These are phyloP conservation scores for Oidiodendron maius DNA, from an alignment of 495 filamentous ascomycete genomes.

Conservation along the genomic window DNA sequence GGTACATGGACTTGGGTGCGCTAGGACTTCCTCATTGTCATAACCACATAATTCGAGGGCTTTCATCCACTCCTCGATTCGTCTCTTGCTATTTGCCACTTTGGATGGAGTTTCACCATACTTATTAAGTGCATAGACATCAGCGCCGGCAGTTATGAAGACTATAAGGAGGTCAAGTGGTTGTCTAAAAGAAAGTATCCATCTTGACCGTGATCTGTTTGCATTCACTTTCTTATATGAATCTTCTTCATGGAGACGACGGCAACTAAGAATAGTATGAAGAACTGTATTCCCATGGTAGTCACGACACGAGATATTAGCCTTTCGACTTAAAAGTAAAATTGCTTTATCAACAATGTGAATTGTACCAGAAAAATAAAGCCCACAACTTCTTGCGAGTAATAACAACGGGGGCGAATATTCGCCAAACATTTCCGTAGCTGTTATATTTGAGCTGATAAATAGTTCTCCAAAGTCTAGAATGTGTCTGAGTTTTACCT, in stretches of 20 bases:
- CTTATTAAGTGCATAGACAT: conserved; percentile 3
- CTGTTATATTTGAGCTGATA: background rate
- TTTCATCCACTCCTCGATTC: conserved; percentile 5
- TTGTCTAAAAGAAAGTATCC: no score
- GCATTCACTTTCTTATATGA: no score
- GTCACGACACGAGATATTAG: background rate
- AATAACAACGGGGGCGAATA: background rate
- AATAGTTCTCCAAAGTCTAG: background rate
- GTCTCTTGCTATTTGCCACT: background rate
- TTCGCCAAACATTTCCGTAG: background rate
- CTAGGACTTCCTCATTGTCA: background rate
- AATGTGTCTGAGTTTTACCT: background rate
- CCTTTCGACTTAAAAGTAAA: background rate
- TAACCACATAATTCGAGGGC: conserved; percentile 1
- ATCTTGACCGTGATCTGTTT: no score
- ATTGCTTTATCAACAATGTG: conserved; percentile 7
- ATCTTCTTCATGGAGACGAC: background rate
- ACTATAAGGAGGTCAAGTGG: conserved; percentile 4
- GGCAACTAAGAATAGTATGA: background rate
- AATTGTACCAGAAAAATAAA: background rate
- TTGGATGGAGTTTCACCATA: background rate
- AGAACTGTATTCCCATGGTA: conserved; percentile 1
- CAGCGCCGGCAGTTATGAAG: conserved; percentile 1
- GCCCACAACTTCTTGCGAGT: background rate
- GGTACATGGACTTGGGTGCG: background rate